These are phyloP conservation scores for Pleomassaria siparia DNA, from an alignment of 2,329 filamentous ascomycete species.

Conservation along the genomic window DNA sequence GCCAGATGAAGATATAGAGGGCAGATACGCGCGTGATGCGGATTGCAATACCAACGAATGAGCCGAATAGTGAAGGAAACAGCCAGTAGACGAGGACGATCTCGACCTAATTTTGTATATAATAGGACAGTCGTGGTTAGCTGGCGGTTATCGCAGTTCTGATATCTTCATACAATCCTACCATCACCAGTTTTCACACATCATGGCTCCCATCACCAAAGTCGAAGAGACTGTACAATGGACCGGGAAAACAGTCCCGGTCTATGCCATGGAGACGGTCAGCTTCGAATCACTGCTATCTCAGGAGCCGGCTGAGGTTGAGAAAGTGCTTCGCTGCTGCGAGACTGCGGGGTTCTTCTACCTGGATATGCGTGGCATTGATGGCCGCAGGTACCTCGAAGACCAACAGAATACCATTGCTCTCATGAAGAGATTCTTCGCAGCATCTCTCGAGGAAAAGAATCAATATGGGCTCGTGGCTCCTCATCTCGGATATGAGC, in stretches of 20 bases:
- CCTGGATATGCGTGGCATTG: slow-evolving; percentile 55
- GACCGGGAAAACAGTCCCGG: slow-evolving; percentile 33
- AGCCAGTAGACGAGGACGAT: no score
- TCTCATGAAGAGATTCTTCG: slow-evolving; percentile 60
- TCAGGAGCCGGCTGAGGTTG: slow-evolving; percentile 56
- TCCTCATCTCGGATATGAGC: slow-evolving; percentile 51
- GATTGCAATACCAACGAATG: no score
- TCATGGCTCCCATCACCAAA: no score
- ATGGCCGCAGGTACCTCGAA: slow-evolving; percentile 55
- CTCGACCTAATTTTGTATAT: no score
- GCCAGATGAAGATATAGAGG: no score
- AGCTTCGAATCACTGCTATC: slow-evolving; percentile 56
- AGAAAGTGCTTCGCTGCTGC: slow-evolving; percentile 55
- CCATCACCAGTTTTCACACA: no score
- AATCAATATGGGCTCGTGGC: slow-evolving; percentile 59
- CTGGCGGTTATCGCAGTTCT: no score
- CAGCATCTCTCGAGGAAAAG: slow-evolving; percentile 57
- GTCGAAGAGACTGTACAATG: slow-evolving; percentile 29
- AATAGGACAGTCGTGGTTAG: no score
- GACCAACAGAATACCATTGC: slow-evolving; percentile 56
- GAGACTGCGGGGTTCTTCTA: slow-evolving; percentile 59
- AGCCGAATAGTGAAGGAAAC: no score
- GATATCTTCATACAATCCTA: no score
- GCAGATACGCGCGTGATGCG: no score
- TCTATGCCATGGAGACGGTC: slow-evolving; percentile 47